These are phyloP conservation scores for Lagenidium giganteum DNA, from an alignment of 352 stramenopile species.

Conservation along the genomic window DNA sequence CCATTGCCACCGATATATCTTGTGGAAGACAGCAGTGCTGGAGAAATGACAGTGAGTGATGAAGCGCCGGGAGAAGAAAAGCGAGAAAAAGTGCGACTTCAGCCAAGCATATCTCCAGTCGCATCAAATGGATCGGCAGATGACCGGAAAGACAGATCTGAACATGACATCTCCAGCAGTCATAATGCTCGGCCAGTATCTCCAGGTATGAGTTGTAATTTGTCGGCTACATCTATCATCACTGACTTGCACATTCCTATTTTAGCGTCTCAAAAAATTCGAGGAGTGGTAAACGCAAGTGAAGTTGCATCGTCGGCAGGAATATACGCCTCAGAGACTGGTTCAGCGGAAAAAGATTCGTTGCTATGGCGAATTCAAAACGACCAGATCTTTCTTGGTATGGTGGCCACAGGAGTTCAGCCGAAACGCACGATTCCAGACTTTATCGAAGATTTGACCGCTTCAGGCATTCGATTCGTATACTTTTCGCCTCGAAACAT, in stretches of 20 bases:
- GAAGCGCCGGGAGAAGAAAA: no score
- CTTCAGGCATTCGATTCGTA: constrained; percentile 96
- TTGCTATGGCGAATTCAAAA: constrained; percentile 86
- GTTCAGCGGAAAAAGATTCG: constrained; percentile 48
- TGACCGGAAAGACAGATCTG: constrained; percentile 1
- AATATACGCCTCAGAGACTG: constrained; percentile 41
- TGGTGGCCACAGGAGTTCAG: constrained; percentile 94
- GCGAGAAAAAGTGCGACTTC: no score
- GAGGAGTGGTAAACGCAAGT: no score
- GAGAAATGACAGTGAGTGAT: constrained; percentile 36
- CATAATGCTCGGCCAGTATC: constrained; percentile 4
- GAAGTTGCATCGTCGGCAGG: constrained; percentile 51
- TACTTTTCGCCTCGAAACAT: constrained; percentile 99
- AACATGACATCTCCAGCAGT: no score
- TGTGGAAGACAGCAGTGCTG: constrained; percentile 62
- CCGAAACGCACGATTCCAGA: constrained; percentile 93
- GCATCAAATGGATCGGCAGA: constrained; percentile 11
- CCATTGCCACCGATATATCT: constrained; percentile 74
- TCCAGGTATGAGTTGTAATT: no score
- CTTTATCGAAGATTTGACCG: constrained; percentile 94
- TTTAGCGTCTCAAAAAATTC: no score
- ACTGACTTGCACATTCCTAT: neutral
- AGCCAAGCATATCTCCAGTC: constrained; percentile 7
- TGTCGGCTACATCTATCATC: no score
- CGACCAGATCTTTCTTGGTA: constrained; percentile 97